Evolutionary conservation across 1,139 yeast genomes (phyloP), one percentile per base, ranked within the genome.

Genomic region (Nakaseomyces sp.): DNA sequence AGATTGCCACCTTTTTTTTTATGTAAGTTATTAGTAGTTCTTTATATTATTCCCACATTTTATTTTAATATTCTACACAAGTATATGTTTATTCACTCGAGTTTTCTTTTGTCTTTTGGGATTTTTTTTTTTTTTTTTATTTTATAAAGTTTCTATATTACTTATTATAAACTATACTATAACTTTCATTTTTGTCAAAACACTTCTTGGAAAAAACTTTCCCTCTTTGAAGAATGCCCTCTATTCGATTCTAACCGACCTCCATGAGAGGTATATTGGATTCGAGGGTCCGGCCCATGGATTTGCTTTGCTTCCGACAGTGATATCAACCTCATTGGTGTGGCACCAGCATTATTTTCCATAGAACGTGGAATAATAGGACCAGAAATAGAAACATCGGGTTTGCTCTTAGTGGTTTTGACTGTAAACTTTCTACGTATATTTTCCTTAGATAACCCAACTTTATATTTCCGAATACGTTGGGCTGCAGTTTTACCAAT

Each of bases 301-400:
- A 35, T 1, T 35, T 13, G 6, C 13, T 15, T 35, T 4, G 38
- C 38, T n/a, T 35, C 38, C 5, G 38, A 13, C 3, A 35, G 18
- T 19, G 38, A 22, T n/a, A 35, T 35, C 13, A 35, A 15, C 12
- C 38, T 20, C 38, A 35, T 35, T 20, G 38, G 38, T 13, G 28
- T 17, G 1, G 28, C 26, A 12, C 38, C 38, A 20, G 38, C 16
- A 12, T 1, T 16, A n/a, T 35, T 22, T 20, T 35, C 38, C 38
- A 35, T 20, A 3, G 17, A 1, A 13, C 26, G 26, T 13, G 38
- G 28, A n/a, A 35, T 22, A 4, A 35, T 22, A 13, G 38, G 38
- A n/a, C 12, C 29, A 7, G 38, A 35, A 5, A 35, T 20, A 20
- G 16, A 4, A 5, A 32, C 12, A 18, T 19, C 10, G 7, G 36